Conservation (phyloP, 2,329 filamentous ascomycete species). For the Ophiostoma populinum region DNA sequence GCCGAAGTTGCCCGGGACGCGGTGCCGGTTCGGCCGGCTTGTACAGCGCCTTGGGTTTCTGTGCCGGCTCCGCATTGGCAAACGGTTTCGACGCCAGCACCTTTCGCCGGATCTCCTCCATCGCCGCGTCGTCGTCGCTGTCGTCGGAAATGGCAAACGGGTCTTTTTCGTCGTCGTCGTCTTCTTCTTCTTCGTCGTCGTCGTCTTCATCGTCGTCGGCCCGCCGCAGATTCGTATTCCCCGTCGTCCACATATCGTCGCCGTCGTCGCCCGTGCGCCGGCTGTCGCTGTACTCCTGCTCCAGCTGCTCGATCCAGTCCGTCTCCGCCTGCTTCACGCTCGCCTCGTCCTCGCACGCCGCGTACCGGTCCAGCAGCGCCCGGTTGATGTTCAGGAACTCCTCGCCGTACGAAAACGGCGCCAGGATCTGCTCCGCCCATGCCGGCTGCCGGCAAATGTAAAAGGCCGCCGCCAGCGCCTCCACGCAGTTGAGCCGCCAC, state of each 20-base stretch:
- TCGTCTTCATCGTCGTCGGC: constrained; percentile 25
- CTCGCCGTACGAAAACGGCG: constrained; percentile 73
- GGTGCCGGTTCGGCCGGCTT: constrained; percentile 48
- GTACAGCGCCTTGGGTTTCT: constrained; percentile 19
- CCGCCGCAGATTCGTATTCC: constrained; percentile 54
- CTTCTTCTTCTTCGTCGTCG: constrained; percentile 23
- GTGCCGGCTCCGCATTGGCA: constrained; percentile 31
- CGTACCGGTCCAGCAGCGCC: constrained; percentile 66
- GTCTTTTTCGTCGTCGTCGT: constrained; percentile 33
- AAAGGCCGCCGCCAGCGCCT: constrained; percentile 84
- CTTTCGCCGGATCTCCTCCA: constrained; percentile 79
- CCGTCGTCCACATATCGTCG: constrained; percentile 75
- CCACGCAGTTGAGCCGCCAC: constrained; percentile 88
- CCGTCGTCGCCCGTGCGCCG: constrained; percentile 20
- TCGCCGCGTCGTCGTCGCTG: constrained; percentile 53
- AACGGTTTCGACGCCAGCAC: constrained; percentile 90
- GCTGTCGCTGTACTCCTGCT: constrained; percentile 74
- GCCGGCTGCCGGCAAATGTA: constrained; percentile 81
- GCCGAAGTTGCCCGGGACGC: constrained; percentile 34
- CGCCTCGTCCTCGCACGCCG: constrained; percentile 64
- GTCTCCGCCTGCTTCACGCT: constrained; percentile 71
- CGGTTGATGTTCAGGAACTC: constrained; percentile 86
- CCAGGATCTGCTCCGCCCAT: constrained; percentile 73
- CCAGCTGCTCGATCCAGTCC: constrained; percentile 76
- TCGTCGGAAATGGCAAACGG: constrained; percentile 65